Base-by-base conservation (phyloP, 1,284 basidiomycete genomes). In the Rhodotorula mucilaginosa region DNA sequence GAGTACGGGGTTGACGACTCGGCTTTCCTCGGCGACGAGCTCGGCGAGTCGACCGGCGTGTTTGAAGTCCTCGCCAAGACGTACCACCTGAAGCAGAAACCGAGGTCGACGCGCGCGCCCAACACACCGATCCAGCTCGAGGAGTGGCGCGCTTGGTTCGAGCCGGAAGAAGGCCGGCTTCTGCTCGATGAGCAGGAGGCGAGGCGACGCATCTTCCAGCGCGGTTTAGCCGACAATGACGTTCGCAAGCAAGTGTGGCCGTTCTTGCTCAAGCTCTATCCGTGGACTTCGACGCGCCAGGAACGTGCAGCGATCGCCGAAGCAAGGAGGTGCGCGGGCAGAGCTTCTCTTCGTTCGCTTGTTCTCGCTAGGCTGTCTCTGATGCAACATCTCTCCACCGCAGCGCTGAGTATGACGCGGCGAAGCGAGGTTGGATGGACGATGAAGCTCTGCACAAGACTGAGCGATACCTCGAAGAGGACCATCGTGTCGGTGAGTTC, bases 241-340 rank as follows among this genome's bases (percentile, higher is more conserved):
- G 80, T 90, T 54, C 83, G 92, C 74, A 86, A 86, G 78, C 86
- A 85, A 61, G 86, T 93, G 0, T 99, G 97, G 97, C 93, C 93
- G 2, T 93, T 93, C 79, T 80, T 99, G 47, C 84, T 99, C 19
- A 91, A 90, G 31, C 90, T 95, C 1, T 84, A 90, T 49, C 87
- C 88, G 16, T 97, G 94, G 92, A 85, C 89, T 67, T 84, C 75
- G 29, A 79, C 78, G 1, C 34, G 62, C 0, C 69, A 74, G 26
- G 72, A 79, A 60, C 72, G 82, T 21, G 74, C 68, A 13, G 59
- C 80, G 46, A 80, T 83, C 52, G 89, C 90, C 86, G 82, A 86
- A 68, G 83, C 82, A 68, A 91, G 91, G 82, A 84, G 83, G 90
- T 90, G 76, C 64, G 84, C 79, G 13, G 15, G 23, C n/a, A 29